Evolutionary conservation across 1,139 yeast species (phyloP), one percentile per base, ranked within the genome.

Genomic region (Candida glucosophila): DNA sequence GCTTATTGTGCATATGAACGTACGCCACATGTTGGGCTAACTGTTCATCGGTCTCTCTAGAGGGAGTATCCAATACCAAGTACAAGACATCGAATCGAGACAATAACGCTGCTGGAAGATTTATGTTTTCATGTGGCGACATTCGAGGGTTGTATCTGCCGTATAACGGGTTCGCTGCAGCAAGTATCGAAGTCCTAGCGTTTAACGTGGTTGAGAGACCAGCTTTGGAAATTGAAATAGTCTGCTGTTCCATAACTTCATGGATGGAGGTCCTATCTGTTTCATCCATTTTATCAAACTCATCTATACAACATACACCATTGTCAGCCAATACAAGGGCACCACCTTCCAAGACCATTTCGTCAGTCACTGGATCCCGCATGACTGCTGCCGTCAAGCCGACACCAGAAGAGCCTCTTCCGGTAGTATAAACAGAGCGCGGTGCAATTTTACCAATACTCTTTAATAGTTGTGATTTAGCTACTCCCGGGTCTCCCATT

Each of bases 401-500:
- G 25, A 92, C 99, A 29, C 98, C 99, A 0, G 98, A 90, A 5
- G 97, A 86, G 50, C 99, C 99, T 48, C 95, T 74, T 59, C 99
- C 99, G 2, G 98, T 92, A 6, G 99, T 92, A 55, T 92, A 92
- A 20, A 92, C 94, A 25, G 95, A 93, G 49, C 98, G 72, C 15
- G 99, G 98, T 1, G 98, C 93, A 26, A 92, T 83, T 44, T 88
- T 86, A 30, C 88, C 71, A 36, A 92, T 83, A 18, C 94, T 83
- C 52, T 90, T 90, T 36, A 92, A 66, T 44, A 92, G 65, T 66
- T 92, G 99, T 2, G 98, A 90, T 55, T 92, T 92, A 44, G 99
- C 99, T 30, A 92, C 98, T 67, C 98, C 98, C 20, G 99, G 99
- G 47, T 92, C 99, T 41, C 99, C 99, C 97, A 92, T 90, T 30